phyloP scores from a whole-genome alignment of 192 early-diverging fungal species.

The Neocallimastix lanati region DNA sequence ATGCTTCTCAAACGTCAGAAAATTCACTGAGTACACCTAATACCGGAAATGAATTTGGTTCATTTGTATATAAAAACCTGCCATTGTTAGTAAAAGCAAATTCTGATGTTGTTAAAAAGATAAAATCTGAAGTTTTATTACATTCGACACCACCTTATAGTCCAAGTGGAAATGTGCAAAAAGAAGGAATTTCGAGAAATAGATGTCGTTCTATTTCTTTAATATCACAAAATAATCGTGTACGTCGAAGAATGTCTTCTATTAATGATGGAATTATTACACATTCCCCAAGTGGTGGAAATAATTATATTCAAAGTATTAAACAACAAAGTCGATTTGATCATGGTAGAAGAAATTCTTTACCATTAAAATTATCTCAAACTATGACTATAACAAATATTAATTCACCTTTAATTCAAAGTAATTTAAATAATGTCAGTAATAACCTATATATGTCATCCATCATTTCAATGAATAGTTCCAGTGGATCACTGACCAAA shows the following conservation, averaged over 20 bases:
- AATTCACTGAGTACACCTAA: conserved; percentile 8
- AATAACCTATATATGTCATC: neutral
- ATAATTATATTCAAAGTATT: neutral
- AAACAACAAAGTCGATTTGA: neutral
- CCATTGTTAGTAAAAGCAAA: conserved; percentile 78
- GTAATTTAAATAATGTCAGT: neutral
- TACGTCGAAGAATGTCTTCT: neutral
- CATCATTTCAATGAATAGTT: neutral
- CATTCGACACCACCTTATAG: neutral
- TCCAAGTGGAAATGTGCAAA: neutral
- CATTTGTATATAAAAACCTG: conserved; percentile 82
- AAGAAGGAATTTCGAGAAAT: neutral
- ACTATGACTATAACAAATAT: neutral
- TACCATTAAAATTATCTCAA: neutral
- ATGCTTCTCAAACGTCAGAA: neutral
- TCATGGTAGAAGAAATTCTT: neutral
- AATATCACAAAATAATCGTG: neutral
- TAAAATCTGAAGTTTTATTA: conserved; percentile 37
- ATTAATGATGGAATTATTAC: neutral
- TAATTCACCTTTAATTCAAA: neutral
- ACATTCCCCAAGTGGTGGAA: neutral
- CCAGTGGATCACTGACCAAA: neutral
- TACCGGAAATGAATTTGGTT: conserved; percentile 57
- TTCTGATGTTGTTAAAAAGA: conserved; percentile 59
- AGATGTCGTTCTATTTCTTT: neutral